phyloP scores from a whole-genome alignment of 2,329 filamentous ascomycete genomes.

The Trichothecium roseum region DNA sequence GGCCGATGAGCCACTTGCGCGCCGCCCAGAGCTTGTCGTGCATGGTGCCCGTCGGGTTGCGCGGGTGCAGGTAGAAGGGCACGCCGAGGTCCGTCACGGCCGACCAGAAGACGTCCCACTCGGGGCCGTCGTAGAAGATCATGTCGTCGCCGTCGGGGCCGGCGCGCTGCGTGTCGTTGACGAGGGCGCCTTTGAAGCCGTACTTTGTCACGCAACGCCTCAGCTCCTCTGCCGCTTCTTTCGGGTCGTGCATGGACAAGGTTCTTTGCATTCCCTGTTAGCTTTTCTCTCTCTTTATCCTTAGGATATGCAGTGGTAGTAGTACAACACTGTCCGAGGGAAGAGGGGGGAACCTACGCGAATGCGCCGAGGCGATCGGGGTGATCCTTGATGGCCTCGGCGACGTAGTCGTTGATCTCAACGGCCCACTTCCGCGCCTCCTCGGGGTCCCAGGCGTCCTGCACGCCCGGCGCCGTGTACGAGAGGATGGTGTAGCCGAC shows the following conservation, averaged over 20 bases:
- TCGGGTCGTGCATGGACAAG: slow-evolving; percentile 42
- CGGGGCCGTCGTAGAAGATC: slow-evolving; percentile 53
- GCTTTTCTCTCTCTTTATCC: neutral
- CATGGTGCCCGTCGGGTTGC: slow-evolving; percentile 44
- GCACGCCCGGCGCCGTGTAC: slow-evolving; percentile 36
- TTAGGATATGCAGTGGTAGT: no score
- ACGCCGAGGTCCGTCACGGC: slow-evolving; percentile 48
- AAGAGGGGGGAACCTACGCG: slow-evolving; percentile 18
- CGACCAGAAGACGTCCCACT: slow-evolving; percentile 53
- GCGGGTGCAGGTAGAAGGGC: slow-evolving; percentile 54
- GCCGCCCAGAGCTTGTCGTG: slow-evolving; percentile 48
- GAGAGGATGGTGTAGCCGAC: slow-evolving; percentile 38
- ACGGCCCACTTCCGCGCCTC: slow-evolving; percentile 29
- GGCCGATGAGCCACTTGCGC: slow-evolving; percentile 49
- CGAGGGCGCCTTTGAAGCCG: slow-evolving; percentile 52
- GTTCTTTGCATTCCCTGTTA: slow-evolving; percentile 17
- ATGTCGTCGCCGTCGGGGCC: slow-evolving; percentile 47
- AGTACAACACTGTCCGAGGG: neutral
- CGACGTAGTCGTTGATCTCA: slow-evolving; percentile 31
- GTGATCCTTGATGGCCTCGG: slow-evolving; percentile 23
- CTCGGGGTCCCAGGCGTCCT: slow-evolving; percentile 30
- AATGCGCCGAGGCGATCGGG: slow-evolving; percentile 35
- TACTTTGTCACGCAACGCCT: slow-evolving; percentile 41
- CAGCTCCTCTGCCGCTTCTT: slow-evolving; percentile 38
- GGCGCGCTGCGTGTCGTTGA: slow-evolving; percentile 52